Evolutionary conservation across 2,329 filamentous ascomycete genomes (phyloP).

Genomic region (Coleophoma cylindrospora): DNA sequence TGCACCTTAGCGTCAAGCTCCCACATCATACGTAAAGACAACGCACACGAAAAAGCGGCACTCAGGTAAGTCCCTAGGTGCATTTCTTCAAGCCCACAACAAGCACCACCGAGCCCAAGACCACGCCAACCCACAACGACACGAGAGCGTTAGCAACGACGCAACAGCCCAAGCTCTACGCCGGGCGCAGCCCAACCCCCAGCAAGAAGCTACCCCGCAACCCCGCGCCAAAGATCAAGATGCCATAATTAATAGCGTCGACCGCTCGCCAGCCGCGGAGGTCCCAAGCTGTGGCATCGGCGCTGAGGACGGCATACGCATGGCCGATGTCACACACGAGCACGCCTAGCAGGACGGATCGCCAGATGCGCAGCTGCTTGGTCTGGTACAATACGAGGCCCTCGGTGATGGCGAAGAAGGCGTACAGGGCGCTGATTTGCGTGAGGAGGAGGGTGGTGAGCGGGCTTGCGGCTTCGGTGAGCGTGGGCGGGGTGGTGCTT

Average conservation of each 20-base stretch:
- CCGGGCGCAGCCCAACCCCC: constrained; percentile 23
- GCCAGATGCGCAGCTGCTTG: constrained; percentile 23
- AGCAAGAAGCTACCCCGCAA: constrained; percentile 30
- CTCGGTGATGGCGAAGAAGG: constrained; percentile 24
- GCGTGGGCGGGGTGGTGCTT: constrained; percentile 15
- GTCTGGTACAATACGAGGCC: constrained; percentile 22
- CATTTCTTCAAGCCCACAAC: too few species aligned
- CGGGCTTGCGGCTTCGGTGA: constrained; percentile 7
- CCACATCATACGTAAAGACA: too few species aligned
- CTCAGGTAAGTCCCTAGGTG: too few species aligned
- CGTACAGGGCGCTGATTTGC: constrained; percentile 24
- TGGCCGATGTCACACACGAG: constrained; percentile 24
- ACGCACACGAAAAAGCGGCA: too few species aligned
- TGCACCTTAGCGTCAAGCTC: too few species aligned
- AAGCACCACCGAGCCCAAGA: too few species aligned
- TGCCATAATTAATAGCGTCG: constrained; percentile 31
- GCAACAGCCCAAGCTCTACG: too few species aligned
- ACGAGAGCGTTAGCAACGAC: too few species aligned
- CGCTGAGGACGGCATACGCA: constrained; percentile 24
- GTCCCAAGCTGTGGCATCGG: constrained; percentile 22
- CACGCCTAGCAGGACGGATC: constrained; percentile 18
- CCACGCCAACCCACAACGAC: too few species aligned
- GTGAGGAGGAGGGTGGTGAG: constrained; percentile 20
- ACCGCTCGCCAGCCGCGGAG: constrained; percentile 12
- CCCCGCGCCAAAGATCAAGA: constrained; percentile 25